Evolutionary conservation across 257 asterid genomes (phyloP).

Genomic region (Solanum etuberosum): DNA sequence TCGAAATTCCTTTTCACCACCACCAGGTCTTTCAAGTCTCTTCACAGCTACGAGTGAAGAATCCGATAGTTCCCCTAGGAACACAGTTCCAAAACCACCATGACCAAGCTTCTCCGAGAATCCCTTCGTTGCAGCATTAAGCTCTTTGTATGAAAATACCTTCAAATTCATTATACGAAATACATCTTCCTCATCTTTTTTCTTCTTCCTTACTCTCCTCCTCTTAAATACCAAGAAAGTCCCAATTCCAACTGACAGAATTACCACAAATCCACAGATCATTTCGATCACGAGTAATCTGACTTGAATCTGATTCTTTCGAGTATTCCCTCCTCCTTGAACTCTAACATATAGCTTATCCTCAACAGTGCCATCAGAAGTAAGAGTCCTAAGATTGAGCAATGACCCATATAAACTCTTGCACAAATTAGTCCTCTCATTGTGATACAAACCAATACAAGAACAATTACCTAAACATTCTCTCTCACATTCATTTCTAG

Average conservation of each 20-base stretch:
- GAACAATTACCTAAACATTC: constrained; percentile 56
- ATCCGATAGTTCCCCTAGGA: constrained; percentile 49
- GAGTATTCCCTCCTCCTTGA: constrained; percentile 11
- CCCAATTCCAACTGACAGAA: constrained; percentile 24
- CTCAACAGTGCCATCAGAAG: constrained; percentile 27
- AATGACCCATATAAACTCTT: constrained; percentile 47
- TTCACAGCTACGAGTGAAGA: constrained; percentile 62
- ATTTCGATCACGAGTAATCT: constrained; percentile 26
- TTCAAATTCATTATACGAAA: constrained; percentile 49
- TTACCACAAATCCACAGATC: constrained; percentile 33
- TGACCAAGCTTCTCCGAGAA: constrained; percentile 78
- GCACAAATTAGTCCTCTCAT: constrained; percentile 31
- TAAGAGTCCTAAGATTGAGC: constrained; percentile 38
- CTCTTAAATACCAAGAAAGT: constrained; percentile 29
- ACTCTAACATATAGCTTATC: constrained; percentile 49
- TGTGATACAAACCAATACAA: constrained; percentile 51
- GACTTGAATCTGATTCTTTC: constrained; percentile 11
- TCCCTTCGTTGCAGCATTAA: constrained; percentile 55
- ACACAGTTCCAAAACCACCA: constrained; percentile 82
- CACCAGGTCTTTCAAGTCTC: constrained; percentile 67
- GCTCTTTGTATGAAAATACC: constrained; percentile 62
- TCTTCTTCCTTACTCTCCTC: constrained; percentile 22
- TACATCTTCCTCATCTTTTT: constrained; percentile 29
- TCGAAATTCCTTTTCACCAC: constrained; percentile 70
- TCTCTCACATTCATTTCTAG: constrained; percentile 42